phyloP scores from a whole-genome alignment of 176 grass and related monocot genomes.

The Carex pumila region DNA sequence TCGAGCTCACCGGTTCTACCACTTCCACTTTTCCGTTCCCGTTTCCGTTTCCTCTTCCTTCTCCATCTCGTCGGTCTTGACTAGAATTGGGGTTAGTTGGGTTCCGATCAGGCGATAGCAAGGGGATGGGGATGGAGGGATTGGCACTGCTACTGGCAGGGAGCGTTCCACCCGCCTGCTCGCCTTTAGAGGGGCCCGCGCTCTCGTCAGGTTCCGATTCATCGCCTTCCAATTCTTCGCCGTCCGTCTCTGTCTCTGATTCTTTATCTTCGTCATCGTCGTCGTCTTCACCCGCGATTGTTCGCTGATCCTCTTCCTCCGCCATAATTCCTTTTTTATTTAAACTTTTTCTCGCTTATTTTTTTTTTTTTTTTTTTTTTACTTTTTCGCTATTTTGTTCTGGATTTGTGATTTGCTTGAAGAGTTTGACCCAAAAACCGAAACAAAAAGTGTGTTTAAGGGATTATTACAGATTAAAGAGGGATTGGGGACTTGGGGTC shows the following conservation, averaged over 20 bases:
- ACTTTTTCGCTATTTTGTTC: neutral
- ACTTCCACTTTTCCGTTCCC: neutral
- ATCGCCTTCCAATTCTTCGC: neutral
- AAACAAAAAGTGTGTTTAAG: neutral
- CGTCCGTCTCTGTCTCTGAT: slow-evolving; percentile 13
- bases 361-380: neutral
- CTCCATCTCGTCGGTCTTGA: neutral
- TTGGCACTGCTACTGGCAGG: neutral
- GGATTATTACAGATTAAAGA: neutral
- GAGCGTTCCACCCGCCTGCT: neutral
- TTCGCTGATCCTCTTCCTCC: slow-evolving; percentile 15
- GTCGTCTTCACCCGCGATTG: neutral
- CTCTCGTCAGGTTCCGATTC: neutral
- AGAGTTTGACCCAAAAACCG: neutral
- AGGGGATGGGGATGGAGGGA: neutral
- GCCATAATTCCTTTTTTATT: neutral
- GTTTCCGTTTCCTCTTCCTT: neutral
- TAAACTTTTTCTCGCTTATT: neutral
- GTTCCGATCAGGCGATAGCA: neutral
- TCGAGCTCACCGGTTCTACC: neutral
- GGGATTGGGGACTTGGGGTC: neutral
- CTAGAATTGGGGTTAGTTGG: neutral
- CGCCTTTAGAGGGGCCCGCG: neutral
- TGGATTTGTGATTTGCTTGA: neutral
- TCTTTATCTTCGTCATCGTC: slow-evolving; percentile 12